Percentiles rank a stretch among this genome's conserved stretches.
phyloP scores from a whole-genome alignment of 805 yeast species.

The Hanseniaspora taiwanica region DNA sequence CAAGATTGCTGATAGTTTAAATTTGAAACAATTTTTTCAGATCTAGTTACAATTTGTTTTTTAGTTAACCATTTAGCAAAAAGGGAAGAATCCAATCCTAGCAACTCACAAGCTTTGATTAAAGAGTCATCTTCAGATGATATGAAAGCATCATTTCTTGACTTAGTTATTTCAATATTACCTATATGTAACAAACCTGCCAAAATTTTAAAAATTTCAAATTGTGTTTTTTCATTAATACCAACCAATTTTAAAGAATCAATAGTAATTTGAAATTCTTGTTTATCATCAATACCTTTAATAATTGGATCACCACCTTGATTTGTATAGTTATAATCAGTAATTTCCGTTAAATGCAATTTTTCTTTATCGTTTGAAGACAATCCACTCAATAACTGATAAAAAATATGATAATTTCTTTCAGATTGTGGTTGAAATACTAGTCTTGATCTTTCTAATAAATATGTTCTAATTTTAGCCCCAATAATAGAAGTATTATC shows the following conservation, averaged over 20 bases:
- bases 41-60: slow-evolving; percentile 83
- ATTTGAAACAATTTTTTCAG: slow-evolving; percentile 80
- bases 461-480: slow-evolving; percentile 85
- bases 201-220: slow-evolving; percentile 58
- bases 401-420: slow-evolving; percentile 90
- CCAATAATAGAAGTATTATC: slow-evolving; percentile 69
- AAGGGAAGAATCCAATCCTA: slow-evolving; percentile 59
- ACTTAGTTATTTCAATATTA: slow-evolving; percentile 74
- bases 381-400: slow-evolving; percentile 74
- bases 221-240: slow-evolving; percentile 42
- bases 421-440: slow-evolving; percentile 88
- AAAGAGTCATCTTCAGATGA: slow-evolving; percentile 79
- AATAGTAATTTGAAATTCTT: slow-evolving; percentile 63
- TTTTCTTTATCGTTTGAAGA: slow-evolving; percentile 35
- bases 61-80: slow-evolving; percentile 89
- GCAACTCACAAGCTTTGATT: slow-evolving; percentile 66
- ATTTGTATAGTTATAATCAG: slow-evolving; percentile 67
- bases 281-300: slow-evolving; percentile 67
- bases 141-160: slow-evolving; percentile 71
- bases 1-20: slow-evolving; percentile 71
- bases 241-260: slow-evolving; percentile 76
- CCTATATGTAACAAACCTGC: slow-evolving; percentile 90
- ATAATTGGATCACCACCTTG: slow-evolving; percentile 73
- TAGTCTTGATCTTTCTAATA: slow-evolving; percentile 84
- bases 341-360: slow-evolving; percentile 49